Conservation (phyloP, 176 grass and related monocot genomes). For the Typha latifolia region DNA sequence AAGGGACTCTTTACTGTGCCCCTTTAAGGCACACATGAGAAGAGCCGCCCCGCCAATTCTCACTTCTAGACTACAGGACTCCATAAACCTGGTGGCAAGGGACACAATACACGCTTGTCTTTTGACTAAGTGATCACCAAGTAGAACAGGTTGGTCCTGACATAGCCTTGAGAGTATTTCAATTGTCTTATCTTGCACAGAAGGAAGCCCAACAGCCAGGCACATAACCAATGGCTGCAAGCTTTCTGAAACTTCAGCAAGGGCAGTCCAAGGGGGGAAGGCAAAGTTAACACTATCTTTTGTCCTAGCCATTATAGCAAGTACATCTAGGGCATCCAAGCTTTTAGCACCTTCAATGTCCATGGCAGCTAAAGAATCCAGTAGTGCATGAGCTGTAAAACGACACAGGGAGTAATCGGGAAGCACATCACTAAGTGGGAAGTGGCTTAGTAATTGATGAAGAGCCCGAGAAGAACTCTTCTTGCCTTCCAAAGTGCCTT, state of each 20-base stretch:
- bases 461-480: constrained; percentile 64
- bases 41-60: constrained; percentile 56
- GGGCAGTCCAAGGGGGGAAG: constrained; percentile 44
- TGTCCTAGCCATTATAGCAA: constrained; percentile 55
- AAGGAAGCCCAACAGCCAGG: constrained; percentile 57
- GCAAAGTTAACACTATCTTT: constrained; percentile 45
- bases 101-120: constrained; percentile 55
- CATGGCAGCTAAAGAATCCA: constrained; percentile 66
- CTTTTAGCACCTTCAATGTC: constrained; percentile 40
- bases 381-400: constrained; percentile 65
- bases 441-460: constrained; percentile 70
- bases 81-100: constrained; percentile 66
- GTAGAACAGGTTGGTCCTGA: constrained; percentile 45
- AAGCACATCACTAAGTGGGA: constrained; percentile 61
- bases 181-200: constrained; percentile 73
- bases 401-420: constrained; percentile 53
- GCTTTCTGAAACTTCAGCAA: constrained; percentile 62
- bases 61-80: constrained; percentile 53
- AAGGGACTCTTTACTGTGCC: constrained; percentile 45
- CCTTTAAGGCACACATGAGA: constrained; percentile 72
- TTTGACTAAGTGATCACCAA: constrained; percentile 73
- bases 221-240: constrained; percentile 63
- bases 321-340: constrained; percentile 59
- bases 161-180: constrained; percentile 82
- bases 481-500: constrained; percentile 88